phyloP scores from a whole-genome alignment of 2,329 filamentous ascomycete genomes.

The Clonostachys chloroleuca region DNA sequence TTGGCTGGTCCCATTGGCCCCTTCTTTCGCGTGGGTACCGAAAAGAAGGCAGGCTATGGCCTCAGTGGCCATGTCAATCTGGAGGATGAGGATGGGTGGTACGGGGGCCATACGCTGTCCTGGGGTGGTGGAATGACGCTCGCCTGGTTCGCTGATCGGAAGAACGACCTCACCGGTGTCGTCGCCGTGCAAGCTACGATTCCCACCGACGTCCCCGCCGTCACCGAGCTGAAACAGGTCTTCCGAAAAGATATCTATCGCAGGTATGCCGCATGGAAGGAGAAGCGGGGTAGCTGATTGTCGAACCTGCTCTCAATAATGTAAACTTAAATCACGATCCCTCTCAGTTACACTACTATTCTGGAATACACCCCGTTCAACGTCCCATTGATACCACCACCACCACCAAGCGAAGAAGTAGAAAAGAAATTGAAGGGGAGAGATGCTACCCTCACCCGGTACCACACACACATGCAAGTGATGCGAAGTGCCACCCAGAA shows the following conservation, averaged over 20 bases:
- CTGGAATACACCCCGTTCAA: too few relatives aligned
- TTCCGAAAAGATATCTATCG: constrained; percentile 36
- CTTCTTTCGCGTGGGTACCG: constrained; percentile 28
- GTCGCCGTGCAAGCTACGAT: constrained; percentile 31
- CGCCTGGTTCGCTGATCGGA: constrained; percentile 43
- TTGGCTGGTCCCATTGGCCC: constrained; percentile 20
- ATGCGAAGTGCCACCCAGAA: too few relatives aligned
- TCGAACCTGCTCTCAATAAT: too few relatives aligned
- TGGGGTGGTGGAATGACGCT: constrained; percentile 42
- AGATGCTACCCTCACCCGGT: too few relatives aligned
- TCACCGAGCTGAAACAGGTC: constrained; percentile 28
- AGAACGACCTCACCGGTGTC: constrained; percentile 36
- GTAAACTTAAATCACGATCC: too few relatives aligned
- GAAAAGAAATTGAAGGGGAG: too few relatives aligned
- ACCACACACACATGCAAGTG: too few relatives aligned
- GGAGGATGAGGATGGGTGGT: constrained; percentile 34
- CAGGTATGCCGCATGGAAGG: constrained; percentile 13
- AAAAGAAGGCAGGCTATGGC: constrained; percentile 27
- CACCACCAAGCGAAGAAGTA: too few relatives aligned
- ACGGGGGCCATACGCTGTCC: constrained; percentile 32
- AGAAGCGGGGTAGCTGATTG: too few relatives aligned
- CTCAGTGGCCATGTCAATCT: constrained; percentile 33
- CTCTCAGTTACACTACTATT: too few relatives aligned
- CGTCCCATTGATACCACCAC: too few relatives aligned
- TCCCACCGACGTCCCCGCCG: constrained; percentile 15